Percentiles rank a stretch among this genome's conserved stretches.
These are phyloP conservation scores for Ganoderma leucocontextum DNA, from an alignment of 1,284 basidiomycete species.

Conservation along the genomic window DNA sequence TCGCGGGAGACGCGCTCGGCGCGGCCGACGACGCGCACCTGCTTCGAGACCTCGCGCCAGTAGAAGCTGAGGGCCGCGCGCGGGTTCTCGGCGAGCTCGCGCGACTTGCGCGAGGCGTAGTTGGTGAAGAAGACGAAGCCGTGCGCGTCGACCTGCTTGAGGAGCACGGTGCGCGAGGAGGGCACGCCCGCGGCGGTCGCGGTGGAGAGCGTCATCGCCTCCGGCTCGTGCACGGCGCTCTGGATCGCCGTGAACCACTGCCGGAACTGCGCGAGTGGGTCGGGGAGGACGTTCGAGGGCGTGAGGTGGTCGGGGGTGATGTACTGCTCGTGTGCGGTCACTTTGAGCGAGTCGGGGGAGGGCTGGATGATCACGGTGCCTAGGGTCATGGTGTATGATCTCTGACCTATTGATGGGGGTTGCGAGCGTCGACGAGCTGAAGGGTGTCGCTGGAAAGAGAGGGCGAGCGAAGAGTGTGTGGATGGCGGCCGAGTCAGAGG, in stretches of 20 bases:
- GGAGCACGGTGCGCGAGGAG: slow-evolving; percentile 88
- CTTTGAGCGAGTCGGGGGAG: slow-evolving; percentile 61
- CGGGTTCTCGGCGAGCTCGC: slow-evolving; percentile 81
- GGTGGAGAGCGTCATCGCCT: slow-evolving; percentile 89
- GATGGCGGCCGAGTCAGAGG: slow-evolving; percentile 24
- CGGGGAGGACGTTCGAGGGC: slow-evolving; percentile 61
- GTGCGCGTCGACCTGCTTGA: slow-evolving; percentile 86
- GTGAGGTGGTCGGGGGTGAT: slow-evolving; percentile 67
- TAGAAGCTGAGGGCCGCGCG: slow-evolving; percentile 89
- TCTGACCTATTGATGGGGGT: not conserved
- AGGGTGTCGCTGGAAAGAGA: not conserved
- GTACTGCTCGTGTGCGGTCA: slow-evolving; percentile 84
- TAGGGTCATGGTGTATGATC: slow-evolving; percentile 28
- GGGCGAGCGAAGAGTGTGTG: slow-evolving; percentile 7
- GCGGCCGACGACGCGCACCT: slow-evolving; percentile 86
- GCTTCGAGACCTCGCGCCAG: slow-evolving; percentile 87
- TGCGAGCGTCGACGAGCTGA: not conserved
- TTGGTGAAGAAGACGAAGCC: slow-evolving; percentile 98
- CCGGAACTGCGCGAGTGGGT: slow-evolving; percentile 86
- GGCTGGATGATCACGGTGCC: slow-evolving; percentile 35
- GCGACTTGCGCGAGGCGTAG: slow-evolving; percentile 92
- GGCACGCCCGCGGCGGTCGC: slow-evolving; percentile 79
- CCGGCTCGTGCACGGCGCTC: slow-evolving; percentile 78
- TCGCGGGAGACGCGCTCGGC: slow-evolving; percentile 79
- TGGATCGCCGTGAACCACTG: slow-evolving; percentile 82